Evolutionary conservation across 805 yeast species (phyloP).

Genomic region (Yamadazyma takamatsuzukensis): DNA sequence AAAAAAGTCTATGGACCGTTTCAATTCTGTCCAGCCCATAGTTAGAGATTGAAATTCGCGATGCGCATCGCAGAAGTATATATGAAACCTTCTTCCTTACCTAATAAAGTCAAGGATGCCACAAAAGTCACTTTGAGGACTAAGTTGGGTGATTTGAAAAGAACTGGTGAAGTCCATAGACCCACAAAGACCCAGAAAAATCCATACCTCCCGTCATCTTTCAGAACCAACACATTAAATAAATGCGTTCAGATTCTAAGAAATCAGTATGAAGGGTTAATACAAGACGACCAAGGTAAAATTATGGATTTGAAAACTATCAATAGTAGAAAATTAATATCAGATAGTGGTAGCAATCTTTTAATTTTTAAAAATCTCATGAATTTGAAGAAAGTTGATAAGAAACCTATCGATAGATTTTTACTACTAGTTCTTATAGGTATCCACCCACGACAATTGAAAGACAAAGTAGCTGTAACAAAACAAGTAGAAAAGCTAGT

Average conservation of each 20-base stretch:
- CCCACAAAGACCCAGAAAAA: not conserved
- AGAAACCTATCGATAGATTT: conserved; percentile 36
- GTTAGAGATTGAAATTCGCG: not conserved
- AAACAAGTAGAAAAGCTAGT: conserved; percentile 52
- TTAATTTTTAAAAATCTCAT: conserved; percentile 27
- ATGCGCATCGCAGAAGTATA: conserved; percentile 2
- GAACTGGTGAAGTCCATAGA: conserved; percentile 1
- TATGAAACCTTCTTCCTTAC: conserved; percentile 4
- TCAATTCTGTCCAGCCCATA: conserved; percentile 52
- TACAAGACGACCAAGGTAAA: conserved; percentile 24
- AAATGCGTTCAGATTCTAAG: conserved; percentile 26
- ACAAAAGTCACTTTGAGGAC: conserved; percentile 1
- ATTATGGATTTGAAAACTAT: conserved; percentile 20
- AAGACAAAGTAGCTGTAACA: conserved; percentile 56
- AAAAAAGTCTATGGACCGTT: conserved; percentile 43
- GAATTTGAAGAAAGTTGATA: conserved; percentile 20
- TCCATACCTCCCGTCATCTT: conserved; percentile 2
- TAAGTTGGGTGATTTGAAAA: conserved; percentile 1
- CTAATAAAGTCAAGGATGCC: conserved; percentile 1
- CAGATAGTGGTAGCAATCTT: conserved; percentile 17
- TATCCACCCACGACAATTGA: conserved; percentile 50
- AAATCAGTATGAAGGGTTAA: conserved; percentile 25
- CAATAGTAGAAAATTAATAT: conserved; percentile 20
- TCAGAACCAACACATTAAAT: conserved; percentile 8
- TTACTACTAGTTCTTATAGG: conserved; percentile 57